A percentile compares a stretch with the other conserved stretches of the same genome.
Evolutionary conservation across 2,329 filamentous ascomycete genomes (phyloP).

Genomic region (Fusarium circinatum): DNA sequence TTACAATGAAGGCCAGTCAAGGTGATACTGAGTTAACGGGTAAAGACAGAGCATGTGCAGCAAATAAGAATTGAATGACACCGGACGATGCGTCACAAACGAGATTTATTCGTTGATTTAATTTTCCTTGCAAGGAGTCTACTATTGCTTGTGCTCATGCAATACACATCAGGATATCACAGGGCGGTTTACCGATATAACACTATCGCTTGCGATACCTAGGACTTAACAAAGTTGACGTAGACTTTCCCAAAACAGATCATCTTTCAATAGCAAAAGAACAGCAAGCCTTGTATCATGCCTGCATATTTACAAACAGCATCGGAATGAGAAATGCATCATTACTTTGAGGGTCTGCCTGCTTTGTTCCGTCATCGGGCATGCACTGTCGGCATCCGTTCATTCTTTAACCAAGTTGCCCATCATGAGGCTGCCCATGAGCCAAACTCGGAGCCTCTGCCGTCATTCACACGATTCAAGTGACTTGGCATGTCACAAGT

Average conservation of each 20-base stretch:
- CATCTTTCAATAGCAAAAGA: not conserved
- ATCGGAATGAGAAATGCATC: slow-evolving; percentile 5
- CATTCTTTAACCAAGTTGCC: not conserved
- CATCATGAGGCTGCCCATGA: slow-evolving; percentile 17
- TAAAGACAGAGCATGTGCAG: slow-evolving; percentile 8
- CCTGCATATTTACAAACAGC: not conserved
- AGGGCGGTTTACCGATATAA: not conserved
- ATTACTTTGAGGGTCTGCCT: not conserved
- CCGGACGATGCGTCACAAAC: not conserved
- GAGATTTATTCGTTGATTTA: not conserved
- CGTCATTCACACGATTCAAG: slow-evolving; percentile 27
- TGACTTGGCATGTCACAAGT: slow-evolving; percentile 36
- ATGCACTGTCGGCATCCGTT: not conserved
- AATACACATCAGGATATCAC: not conserved
- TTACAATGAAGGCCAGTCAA: not conserved
- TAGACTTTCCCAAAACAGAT: not conserved
- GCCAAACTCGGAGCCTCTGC: not conserved
- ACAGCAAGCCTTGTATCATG: not conserved
- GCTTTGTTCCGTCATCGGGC: not conserved
- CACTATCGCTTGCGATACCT: slow-evolving; percentile 2
- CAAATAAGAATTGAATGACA: not conserved
- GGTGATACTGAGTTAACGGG: not conserved
- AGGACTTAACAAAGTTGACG: not conserved
- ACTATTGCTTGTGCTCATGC: not conserved
- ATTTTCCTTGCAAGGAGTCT: not conserved